Evolutionary conservation across 2,329 filamentous ascomycete species (phyloP).

Genomic region (Xylaria sp.): DNA sequence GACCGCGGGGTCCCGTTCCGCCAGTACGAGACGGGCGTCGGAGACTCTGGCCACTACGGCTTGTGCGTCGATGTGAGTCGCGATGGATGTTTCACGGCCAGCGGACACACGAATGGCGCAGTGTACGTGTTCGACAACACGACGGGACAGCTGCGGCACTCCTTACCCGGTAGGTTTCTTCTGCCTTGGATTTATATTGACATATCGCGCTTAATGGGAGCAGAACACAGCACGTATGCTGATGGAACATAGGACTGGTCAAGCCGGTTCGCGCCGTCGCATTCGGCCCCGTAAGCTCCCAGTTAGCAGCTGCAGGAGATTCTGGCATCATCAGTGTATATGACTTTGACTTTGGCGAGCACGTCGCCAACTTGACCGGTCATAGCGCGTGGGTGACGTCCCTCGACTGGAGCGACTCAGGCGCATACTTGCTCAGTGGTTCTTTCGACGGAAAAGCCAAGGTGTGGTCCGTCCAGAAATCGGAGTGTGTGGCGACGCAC

Average conservation of each 20-base stretch:
- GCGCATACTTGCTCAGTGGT: slow-evolving; percentile 84
- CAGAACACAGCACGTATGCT: slow-evolving; percentile 12
- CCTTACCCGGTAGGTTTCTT: slow-evolving; percentile 62
- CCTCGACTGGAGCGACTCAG: slow-evolving; percentile 88
- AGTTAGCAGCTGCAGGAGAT: slow-evolving; percentile 86
- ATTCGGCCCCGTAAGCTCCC: slow-evolving; percentile 80
- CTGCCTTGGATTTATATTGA: neutral
- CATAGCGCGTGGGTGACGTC: slow-evolving; percentile 85
- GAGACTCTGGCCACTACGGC: slow-evolving; percentile 79
- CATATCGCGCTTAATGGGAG: too few relatives aligned
- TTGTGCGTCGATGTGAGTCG: slow-evolving; percentile 74
- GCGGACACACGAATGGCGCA: slow-evolving; percentile 85
- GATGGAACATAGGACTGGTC: slow-evolving; percentile 58
- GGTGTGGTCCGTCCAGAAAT: slow-evolving; percentile 86
- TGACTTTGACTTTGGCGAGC: slow-evolving; percentile 86
- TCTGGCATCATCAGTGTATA: slow-evolving; percentile 85
- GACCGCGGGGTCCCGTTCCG: slow-evolving; percentile 59
- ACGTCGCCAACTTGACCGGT: slow-evolving; percentile 69
- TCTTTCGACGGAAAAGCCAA: slow-evolving; percentile 92
- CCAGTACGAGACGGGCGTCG: slow-evolving; percentile 72
- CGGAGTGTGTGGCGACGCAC: slow-evolving; percentile 84
- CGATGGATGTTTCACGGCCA: slow-evolving; percentile 82
- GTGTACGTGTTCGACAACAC: slow-evolving; percentile 96
- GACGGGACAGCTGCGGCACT: slow-evolving; percentile 77
- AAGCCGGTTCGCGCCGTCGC: slow-evolving; percentile 80